These are phyloP conservation scores for Lycium barbarum DNA, from an alignment of 257 asterid species.

Conservation along the genomic window DNA sequence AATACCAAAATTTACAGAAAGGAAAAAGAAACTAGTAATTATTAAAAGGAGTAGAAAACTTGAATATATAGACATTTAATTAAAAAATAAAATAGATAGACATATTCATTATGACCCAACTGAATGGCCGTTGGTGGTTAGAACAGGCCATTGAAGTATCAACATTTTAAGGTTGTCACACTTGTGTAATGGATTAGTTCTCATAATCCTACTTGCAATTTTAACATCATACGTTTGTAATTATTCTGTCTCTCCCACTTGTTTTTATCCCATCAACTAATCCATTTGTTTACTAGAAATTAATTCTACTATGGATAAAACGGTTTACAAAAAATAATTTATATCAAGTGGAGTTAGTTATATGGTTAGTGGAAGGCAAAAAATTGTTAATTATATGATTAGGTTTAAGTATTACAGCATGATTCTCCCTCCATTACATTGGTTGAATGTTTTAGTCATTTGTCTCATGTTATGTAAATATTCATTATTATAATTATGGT, in stretches of 20 bases:
- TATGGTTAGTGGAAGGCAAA: slow-evolving; percentile 29
- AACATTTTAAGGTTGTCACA: slow-evolving; percentile 30
- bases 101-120: slow-evolving; percentile 24
- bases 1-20: no score
- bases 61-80: not conserved
- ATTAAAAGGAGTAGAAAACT: not conserved
- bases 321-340: not conserved
- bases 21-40: no score
- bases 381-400: slow-evolving; percentile 21
- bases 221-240: slow-evolving; percentile 29
- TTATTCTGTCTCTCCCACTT: slow-evolving; percentile 25
- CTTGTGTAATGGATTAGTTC: slow-evolving; percentile 9
- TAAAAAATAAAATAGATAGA: not conserved
- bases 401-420: slow-evolving; percentile 20
- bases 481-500: not conserved
- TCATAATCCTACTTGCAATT: slow-evolving; percentile 8
- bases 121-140: slow-evolving; percentile 35
- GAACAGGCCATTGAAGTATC: not conserved
- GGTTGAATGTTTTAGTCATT: not conserved
- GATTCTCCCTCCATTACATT: not conserved
- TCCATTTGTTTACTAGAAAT: not conserved
- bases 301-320: not conserved
- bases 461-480: slow-evolving; percentile 24
- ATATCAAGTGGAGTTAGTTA: slow-evolving; percentile 18
- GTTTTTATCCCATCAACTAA: slow-evolving; percentile 5